These are phyloP conservation scores for Ascoidea asiatica DNA, from an alignment of 805 yeast genomes.

Conservation along the genomic window DNA sequence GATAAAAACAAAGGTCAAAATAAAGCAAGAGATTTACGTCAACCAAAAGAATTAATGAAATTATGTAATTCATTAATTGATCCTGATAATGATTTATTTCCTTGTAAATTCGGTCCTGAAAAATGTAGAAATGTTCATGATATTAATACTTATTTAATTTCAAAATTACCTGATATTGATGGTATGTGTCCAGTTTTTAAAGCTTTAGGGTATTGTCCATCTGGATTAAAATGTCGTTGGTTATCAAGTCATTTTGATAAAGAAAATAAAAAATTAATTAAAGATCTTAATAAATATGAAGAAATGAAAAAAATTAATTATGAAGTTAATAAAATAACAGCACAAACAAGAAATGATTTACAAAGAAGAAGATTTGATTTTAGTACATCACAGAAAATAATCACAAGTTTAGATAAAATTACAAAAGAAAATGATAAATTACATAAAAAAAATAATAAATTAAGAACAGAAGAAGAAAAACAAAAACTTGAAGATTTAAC, in stretches of 20 bases:
- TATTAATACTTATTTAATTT: conserved; percentile 42
- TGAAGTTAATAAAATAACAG: conserved; percentile 53
- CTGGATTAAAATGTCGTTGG: conserved; percentile 91
- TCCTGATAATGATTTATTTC: conserved; percentile 26
- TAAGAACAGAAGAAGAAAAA: conserved; percentile 18
- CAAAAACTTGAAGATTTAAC: conserved; percentile 7
- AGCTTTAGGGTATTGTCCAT: conserved; percentile 81
- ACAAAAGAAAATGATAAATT: conserved; percentile 14
- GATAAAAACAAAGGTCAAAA: conserved; percentile 67
- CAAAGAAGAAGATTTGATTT: conserved; percentile 35
- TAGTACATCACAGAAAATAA: conserved; percentile 39
- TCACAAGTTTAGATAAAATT: conserved; percentile 45
- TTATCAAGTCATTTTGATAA: conserved; percentile 51
- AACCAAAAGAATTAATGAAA: conserved; percentile 46
- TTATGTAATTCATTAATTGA: conserved; percentile 54
- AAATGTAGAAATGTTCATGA: conserved; percentile 73
- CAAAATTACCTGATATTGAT: conserved; percentile 59
- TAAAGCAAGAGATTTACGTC: conserved; percentile 65
- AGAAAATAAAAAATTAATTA: conserved; percentile 29
- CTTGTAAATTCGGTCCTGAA: conserved; percentile 54
- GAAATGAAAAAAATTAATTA: conserved; percentile 21
- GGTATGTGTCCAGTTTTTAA: conserved; percentile 77
- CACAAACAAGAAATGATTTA: conserved; percentile 30
- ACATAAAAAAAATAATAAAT: conserved; percentile 21
- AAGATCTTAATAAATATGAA: conserved; percentile 28